Evolutionary conservation across 2,329 filamentous ascomycete species (phyloP).

Genomic region (Colletotrichum sansevieriae): DNA sequence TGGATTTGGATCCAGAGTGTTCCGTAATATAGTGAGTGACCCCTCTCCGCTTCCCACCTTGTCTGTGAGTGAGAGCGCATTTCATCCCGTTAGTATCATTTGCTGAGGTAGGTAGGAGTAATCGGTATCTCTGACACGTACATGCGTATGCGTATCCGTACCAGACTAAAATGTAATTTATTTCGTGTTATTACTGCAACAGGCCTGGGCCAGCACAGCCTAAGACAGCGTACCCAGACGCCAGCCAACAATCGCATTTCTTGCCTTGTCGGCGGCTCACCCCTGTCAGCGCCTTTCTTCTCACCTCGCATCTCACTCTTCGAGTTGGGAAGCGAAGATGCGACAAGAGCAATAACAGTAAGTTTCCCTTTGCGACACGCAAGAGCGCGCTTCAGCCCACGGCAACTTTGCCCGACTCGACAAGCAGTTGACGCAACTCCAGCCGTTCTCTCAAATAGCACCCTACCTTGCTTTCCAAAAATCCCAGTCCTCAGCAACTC

Average conservation of each 20-base stretch:
- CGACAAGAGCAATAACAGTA: conserved; percentile 23
- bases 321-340: conserved; percentile 4
- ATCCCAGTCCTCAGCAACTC: background rate
- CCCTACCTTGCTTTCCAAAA: conserved; percentile 6
- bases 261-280: conserved; percentile 28
- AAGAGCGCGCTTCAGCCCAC: conserved; percentile 5
- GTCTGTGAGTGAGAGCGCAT: conserved; percentile 2
- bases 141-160: conserved; percentile 9
- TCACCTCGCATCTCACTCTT: background rate
- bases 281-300: conserved; percentile 6
- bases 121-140: conserved; percentile 15
- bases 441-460: background rate
- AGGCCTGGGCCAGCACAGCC: conserved; percentile 31
- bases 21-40: background rate
- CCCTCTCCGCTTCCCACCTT: conserved; percentile 8
- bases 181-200: conserved; percentile 26
- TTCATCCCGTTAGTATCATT: background rate
- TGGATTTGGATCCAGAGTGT: background rate
- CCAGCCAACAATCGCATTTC: conserved; percentile 32
- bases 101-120: no score
- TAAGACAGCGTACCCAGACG: conserved; percentile 31
- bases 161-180: conserved; percentile 20
- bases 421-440: conserved; percentile 9
- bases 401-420: conserved; percentile 12
- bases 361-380: conserved; percentile 12